Evolutionary conservation across 306 rosid species (phyloP).

Genomic region (Fragaria nilgerrensis): DNA sequence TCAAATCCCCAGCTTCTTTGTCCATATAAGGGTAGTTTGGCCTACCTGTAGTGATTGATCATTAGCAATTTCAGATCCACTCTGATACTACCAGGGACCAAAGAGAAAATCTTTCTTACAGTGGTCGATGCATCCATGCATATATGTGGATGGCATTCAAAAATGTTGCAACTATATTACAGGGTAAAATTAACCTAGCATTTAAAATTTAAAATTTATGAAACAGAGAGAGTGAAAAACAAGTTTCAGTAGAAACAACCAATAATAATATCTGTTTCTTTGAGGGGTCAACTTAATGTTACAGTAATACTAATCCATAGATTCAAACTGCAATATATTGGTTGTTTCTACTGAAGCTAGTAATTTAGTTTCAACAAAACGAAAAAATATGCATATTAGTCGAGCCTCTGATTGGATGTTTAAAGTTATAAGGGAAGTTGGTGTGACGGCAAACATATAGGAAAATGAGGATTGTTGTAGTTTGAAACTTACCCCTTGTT

Average conservation of each 20-base stretch:
- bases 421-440: background rate
- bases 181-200: background rate
- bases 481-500: slow-evolving; percentile 35
- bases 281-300: background rate
- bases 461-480: background rate
- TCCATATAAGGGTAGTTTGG: slow-evolving; percentile 58
- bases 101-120: background rate
- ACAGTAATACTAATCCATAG: background rate
- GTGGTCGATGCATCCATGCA: background rate
- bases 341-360: background rate
- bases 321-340: background rate
- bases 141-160: background rate
- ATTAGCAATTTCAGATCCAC: slow-evolving; percentile 15
- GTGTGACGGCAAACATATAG: background rate
- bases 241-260: too few species aligned
- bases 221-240: background rate
- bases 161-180: background rate
- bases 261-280: background rate
- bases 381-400: background rate
- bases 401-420: background rate
- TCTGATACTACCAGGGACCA: background rate
- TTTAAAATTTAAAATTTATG: background rate
- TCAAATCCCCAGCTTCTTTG: slow-evolving; percentile 52
- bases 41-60: slow-evolving; percentile 24
- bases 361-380: background rate